Evolutionary conservation across 2,329 filamentous ascomycete species (phyloP), one percentile per base, ranked within the genome.

Genomic region (Fusarium anguioides): DNA sequence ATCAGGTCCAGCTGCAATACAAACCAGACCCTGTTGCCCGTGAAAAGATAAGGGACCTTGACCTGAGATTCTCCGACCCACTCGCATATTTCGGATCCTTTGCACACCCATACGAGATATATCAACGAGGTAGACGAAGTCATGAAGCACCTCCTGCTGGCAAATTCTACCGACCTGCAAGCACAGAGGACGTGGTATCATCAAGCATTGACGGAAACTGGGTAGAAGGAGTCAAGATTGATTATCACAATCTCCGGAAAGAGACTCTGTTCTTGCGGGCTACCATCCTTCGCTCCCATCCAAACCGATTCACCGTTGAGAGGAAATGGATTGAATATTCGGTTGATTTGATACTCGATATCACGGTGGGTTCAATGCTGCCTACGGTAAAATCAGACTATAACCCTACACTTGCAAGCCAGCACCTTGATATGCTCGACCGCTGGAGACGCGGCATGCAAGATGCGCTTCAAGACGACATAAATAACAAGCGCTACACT

Each of bases 191-290:
- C n/a, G n/a, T n/a, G n/a, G n/a, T n/a, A n/a, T n/a, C 31, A 1
- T 36, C 42, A 8, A 47, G 53, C 36, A 29, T 46, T 53, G 55
- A 8, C n/a, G n/a, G n/a, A n/a, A n/a, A n/a, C n/a, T n/a, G n/a
- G n/a, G n/a, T n/a, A n/a, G n/a, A n/a, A n/a, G n/a, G n/a, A n/a
- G n/a, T n/a, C n/a, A n/a, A n/a, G n/a, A n/a, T n/a, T n/a, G n/a
- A n/a, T n/a, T 63, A 49, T 14, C 58, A 66, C 10, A 35, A 44
- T 2, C 48, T 69, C 5, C 71, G 69, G 69, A 39, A 63, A 0
- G 35, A 53, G 10, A 18, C 58, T 2, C 65, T 69, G 51, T 3
- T 62, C 1, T 68, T 71, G 11, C 67, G 66, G 59, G 68, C 69
- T 21, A 12, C 42, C 1, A 44, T 69, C 42, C 41, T 71, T 7